Percentiles rank a stretch among this genome's conserved stretches.
These are phyloP conservation scores for Hirschfeldia incana DNA, from an alignment of 345 rosid species.

Conservation along the genomic window DNA sequence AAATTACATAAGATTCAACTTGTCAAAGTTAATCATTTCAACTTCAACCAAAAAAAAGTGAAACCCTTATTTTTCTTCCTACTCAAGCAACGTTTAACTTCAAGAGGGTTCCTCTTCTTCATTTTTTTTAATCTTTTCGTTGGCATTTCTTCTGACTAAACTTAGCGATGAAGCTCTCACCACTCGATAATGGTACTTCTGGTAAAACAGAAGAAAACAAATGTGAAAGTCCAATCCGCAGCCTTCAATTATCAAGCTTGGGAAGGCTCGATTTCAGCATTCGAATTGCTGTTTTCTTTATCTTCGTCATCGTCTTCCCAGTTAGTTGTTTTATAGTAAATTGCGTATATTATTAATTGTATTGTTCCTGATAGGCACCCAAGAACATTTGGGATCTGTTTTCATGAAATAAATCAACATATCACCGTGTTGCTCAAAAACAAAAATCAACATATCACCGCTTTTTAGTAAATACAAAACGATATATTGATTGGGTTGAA, in stretches of 20 bases:
- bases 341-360: neutral
- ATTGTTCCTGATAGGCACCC: neutral
- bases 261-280: neutral
- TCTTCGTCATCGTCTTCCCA: neutral
- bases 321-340: neutral
- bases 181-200: neutral
- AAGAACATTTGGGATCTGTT: conserved; percentile 46
- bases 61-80: conserved; percentile 1
- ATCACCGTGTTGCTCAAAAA: neutral
- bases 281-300: neutral
- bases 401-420: neutral
- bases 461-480: neutral
- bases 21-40: neutral
- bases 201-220: neutral
- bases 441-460: no score
- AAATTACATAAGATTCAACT: conserved; percentile 9
- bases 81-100: conserved; percentile 14
- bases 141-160: neutral
- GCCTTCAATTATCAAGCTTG: neutral
- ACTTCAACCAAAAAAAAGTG: neutral
- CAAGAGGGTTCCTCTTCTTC: neutral
- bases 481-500: neutral
- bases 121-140: neutral
- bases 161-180: neutral
- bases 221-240: neutral